Percentiles rank a stretch among this genome's conserved stretches.
phyloP scores from a whole-genome alignment of 371 early-diverging fungal species.

The Blastocladiella emersonii region DNA sequence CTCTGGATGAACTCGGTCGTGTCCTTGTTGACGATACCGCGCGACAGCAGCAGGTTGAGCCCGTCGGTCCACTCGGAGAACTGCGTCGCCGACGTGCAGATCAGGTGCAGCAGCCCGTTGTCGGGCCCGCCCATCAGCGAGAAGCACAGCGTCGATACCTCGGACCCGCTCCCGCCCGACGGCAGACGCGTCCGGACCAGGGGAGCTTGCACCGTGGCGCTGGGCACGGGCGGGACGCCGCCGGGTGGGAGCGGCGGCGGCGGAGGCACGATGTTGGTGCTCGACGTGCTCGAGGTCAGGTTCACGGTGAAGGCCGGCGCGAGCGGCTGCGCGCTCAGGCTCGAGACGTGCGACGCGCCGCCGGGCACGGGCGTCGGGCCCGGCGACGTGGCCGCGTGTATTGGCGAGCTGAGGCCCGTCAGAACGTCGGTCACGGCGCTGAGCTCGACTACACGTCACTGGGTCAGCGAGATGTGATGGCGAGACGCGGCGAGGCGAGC shows the following conservation, averaged over 20 bases:
- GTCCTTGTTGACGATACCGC: conserved; percentile 44
- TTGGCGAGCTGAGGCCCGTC: conserved; percentile 20
- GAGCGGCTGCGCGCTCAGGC: no score
- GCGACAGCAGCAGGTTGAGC: conserved; percentile 53
- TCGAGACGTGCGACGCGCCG: background rate
- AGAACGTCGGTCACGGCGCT: conserved; percentile 36
- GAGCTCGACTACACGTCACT: conserved; percentile 40
- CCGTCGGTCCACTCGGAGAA: conserved; percentile 71
- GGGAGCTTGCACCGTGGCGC: no score
- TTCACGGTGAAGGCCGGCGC: no score
- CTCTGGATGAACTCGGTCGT: conserved; percentile 45
- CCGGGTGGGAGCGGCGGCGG: no score
- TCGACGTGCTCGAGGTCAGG: no score
- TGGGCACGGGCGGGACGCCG: no score
- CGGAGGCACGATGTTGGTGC: no score
- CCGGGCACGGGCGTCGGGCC: conserved; percentile 7
- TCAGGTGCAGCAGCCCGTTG: conserved; percentile 39
- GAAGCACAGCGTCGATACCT: conserved; percentile 23
- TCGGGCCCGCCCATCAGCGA: conserved; percentile 22
- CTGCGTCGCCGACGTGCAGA: conserved; percentile 31
- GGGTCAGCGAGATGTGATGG: background rate
- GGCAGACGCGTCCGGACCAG: no score
- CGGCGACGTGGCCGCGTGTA: conserved; percentile 1
- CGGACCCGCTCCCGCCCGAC: no score
- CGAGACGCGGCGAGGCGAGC: conserved; percentile 4